Percentiles rank a stretch among this genome's conserved stretches.
These are phyloP conservation scores for Pyrenophora teres DNA, from an alignment of 2,329 filamentous ascomycete genomes.

Conservation along the genomic window DNA sequence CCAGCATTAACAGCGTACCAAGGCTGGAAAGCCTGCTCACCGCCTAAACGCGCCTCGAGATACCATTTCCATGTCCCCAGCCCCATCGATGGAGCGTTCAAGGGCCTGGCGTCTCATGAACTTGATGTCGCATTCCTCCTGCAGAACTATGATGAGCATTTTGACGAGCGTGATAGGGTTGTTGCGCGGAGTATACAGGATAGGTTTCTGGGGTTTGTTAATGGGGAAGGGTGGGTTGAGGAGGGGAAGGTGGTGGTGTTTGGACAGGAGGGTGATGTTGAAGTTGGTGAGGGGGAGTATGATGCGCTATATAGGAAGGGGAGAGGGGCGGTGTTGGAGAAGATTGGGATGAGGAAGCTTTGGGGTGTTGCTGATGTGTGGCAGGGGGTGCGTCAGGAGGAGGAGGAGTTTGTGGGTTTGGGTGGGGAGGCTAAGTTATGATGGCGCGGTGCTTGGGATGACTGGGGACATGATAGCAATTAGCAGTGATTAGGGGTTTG, in stretches of 20 bases:
- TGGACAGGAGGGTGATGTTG: slow-evolving; percentile 11
- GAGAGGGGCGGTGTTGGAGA: slow-evolving; percentile 26
- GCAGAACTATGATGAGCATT: slow-evolving; percentile 29
- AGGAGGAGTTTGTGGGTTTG: slow-evolving; percentile 1
- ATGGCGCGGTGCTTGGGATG: neutral
- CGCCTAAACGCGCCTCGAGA: slow-evolving; percentile 11
- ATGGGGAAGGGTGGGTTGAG: slow-evolving; percentile 31
- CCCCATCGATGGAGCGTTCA: slow-evolving; percentile 30
- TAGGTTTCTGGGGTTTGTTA: slow-evolving; percentile 29
- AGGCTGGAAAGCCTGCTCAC: slow-evolving; percentile 27
- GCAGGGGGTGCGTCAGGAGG: slow-evolving; percentile 35
- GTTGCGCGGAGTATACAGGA: slow-evolving; percentile 28
- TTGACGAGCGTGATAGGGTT: slow-evolving; percentile 15
- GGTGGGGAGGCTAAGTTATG: slow-evolving; percentile 8
- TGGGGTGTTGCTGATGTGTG: slow-evolving; percentile 35
- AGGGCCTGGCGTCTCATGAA: slow-evolving; percentile 34
- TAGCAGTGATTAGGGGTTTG: too few species aligned
- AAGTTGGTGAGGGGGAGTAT: slow-evolving; percentile 26
- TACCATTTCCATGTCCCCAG: slow-evolving; percentile 41
- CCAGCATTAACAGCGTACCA: slow-evolving; percentile 47
- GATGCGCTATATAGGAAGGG: slow-evolving; percentile 28
- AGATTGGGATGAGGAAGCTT: slow-evolving; percentile 27
- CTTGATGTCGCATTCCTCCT: slow-evolving; percentile 39
- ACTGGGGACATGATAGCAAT: too few species aligned
- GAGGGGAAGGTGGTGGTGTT: slow-evolving; percentile 31